Percentiles rank a stretch among this genome's conserved stretches.
Conservation (phyloP, 345 rosid species). For the Trapa incisa region DNA sequence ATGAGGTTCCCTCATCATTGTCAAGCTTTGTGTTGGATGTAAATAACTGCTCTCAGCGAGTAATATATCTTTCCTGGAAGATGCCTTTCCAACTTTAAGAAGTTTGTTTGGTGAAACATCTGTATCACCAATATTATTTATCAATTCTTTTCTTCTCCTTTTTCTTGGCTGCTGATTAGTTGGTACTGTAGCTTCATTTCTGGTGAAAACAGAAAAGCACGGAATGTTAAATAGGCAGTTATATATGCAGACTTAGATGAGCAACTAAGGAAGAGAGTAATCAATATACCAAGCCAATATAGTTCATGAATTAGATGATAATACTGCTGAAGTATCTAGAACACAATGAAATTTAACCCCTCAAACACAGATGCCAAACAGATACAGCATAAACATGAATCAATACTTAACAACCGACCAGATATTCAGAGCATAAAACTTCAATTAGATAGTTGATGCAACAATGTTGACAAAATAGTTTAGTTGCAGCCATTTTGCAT, state of each 20-base stretch:
- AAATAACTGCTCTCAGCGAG: slow-evolving; percentile 21
- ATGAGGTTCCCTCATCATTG: slow-evolving; percentile 16
- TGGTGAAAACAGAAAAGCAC: slow-evolving; percentile 13
- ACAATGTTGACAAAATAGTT: background rate
- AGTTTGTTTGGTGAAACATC: slow-evolving; percentile 41
- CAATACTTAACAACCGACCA: too few relatives aligned
- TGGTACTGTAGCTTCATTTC: slow-evolving; percentile 43
- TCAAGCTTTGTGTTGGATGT: slow-evolving; percentile 23
- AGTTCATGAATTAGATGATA: background rate
- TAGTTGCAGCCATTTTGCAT: background rate
- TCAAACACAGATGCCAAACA: background rate
- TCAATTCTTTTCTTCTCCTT: slow-evolving; percentile 64
- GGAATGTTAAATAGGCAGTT: background rate
- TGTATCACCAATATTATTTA: slow-evolving; percentile 35
- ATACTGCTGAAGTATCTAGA: background rate
- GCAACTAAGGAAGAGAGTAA: background rate
- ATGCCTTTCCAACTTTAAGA: slow-evolving; percentile 37
- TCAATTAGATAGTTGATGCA: background rate
- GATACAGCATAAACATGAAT: background rate
- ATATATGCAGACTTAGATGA: background rate
- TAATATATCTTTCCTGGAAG: slow-evolving; percentile 24
- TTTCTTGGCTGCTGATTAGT: slow-evolving; percentile 61
- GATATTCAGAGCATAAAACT: background rate
- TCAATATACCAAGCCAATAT: background rate
- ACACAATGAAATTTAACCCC: background rate